Evolutionary conservation across 257 asterid genomes (phyloP), one percentile per base, ranked within the genome.

Genomic region (Jacaranda copaia): DNA sequence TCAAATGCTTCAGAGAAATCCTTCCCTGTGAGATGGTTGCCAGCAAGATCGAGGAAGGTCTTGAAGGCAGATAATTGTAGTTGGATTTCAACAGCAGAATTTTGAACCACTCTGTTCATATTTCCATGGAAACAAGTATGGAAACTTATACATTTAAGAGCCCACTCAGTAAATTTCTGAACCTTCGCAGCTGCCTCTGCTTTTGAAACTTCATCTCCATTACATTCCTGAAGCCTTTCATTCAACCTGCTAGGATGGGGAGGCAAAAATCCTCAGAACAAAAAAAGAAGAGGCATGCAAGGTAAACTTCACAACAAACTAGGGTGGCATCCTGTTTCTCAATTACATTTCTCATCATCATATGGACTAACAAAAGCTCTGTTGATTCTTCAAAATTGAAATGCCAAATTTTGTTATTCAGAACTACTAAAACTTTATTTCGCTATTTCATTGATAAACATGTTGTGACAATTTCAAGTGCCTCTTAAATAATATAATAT

Each of bases 101-200:
- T 89, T 52, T 87, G 90, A 64, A 89, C 95, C 69, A 86, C 88
- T 69, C 88, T 83, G 69, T 89, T 97, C 81, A 89, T 87, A 77
- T 86, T 93, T 69, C 96, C 96, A 74, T 89, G 97, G 92, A 96
- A 88, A 72, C 98, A 97, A 64, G 98, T 89, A 80, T 95, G 99
- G 87, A 95, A 95, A 60, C 99, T 94, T 82, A 93, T 95, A 77
- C 99, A 95, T 81, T 95, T 91, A 80, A 95, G 94, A 80, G 99
- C 99, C 99, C 99, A 95, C 78, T 93, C 99, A 35, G 99, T 93
- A 73, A 95, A 95, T 83, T 95, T 95, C 87, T 90, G 97, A 70
- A 95, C 99, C 85, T 95, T 95, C 55, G 98, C 91, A 68, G 96
- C 97, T 71, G 98, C 99, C 82, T 95, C 99, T 48, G 99, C 99